Evolutionary conservation across 352 stramenopile species (phyloP), one percentile per base, ranked within the genome.

Genomic region (Globisporangium alternatum): DNA sequence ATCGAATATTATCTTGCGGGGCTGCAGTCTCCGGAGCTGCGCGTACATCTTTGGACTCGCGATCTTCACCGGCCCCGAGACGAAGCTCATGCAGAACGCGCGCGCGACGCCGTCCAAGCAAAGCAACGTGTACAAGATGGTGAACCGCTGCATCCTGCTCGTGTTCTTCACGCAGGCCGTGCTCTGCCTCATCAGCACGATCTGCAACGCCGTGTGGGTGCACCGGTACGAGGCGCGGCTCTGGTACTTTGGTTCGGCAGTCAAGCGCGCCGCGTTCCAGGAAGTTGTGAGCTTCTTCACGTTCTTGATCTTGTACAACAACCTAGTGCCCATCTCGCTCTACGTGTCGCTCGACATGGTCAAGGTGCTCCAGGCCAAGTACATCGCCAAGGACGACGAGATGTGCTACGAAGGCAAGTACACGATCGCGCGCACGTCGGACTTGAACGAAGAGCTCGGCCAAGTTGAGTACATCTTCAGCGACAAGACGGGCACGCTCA

Each of bases 401-500:
- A 96, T 97, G 90, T 90, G 74, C 57, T 78, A 98, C 68, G 79
- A 91, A 37, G 89, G 90, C 53, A 97, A 82, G 21, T 85, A 72
- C 33, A 86, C 90, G 33, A 83, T 93, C 35, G 91, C 85, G 13
- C 77, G 93, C 12, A 97, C 87, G 7, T 96, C 90, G 0, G 89
- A 97, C 57, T 70, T 98, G 54, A 97, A 96, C 54, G 93, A 96
- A 71, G 90, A 98, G 56, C 71, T 98, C 2, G 97, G 97, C 2
- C 89, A 98, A 74, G 87, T 99, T 30, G 81, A 98, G 65, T 98
- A 99, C 66, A 96, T 99, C 15, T 99, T 99, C 81, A 98, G 86
- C 30, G 97, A 99, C 76, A 99, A 99, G 74, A 99, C 97, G 9
- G 97, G 97, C 9, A 99, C 97, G 35, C 81, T 99, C 37, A 99